phyloP scores from a whole-genome alignment of 192 early-diverging fungal species.

The Linnemannia schmuckeri region DNA sequence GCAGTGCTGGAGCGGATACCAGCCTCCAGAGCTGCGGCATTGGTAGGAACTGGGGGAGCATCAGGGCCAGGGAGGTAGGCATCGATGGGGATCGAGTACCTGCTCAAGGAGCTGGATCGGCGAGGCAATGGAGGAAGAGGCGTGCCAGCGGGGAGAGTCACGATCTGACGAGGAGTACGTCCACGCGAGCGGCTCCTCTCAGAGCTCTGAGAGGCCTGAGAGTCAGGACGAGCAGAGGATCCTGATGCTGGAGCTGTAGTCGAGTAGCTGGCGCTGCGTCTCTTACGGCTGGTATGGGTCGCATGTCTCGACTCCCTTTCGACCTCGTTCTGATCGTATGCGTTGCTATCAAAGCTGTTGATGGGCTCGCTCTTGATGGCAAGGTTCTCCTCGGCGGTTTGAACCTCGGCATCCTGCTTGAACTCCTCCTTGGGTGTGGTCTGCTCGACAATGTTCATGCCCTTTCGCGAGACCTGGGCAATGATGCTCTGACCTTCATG shows the following conservation, averaged over 20 bases:
- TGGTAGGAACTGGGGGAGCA: slow-evolving; percentile 45
- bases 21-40: neutral
- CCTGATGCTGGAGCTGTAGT: neutral
- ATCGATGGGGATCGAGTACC: slow-evolving; percentile 41
- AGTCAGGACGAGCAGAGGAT: slow-evolving; percentile 8
- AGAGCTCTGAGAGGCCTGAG: slow-evolving; percentile 35
- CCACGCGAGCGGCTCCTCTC: slow-evolving; percentile 37
- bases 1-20: slow-evolving; percentile 6
- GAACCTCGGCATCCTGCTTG: neutral
- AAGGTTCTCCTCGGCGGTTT: neutral
- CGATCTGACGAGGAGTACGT: slow-evolving; percentile 32
- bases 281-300: slow-evolving; percentile 12
- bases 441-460: slow-evolving; percentile 20
- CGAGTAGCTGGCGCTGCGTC: slow-evolving; percentile 31
- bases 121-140: slow-evolving; percentile 49
- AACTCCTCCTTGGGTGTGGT: neutral
- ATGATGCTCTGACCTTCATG: slow-evolving; percentile 54
- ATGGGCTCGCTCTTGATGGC: neutral
- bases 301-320: neutral
- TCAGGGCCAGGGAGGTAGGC: slow-evolving; percentile 34
- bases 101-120: slow-evolving; percentile 41
- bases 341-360: neutral
- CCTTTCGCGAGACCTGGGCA: slow-evolving; percentile 53
- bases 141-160: slow-evolving; percentile 31
- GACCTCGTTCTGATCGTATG: slow-evolving; percentile 3